Conservation (phyloP, 192 early-diverging fungal species). For the Rhizophagus sp. region DNA sequence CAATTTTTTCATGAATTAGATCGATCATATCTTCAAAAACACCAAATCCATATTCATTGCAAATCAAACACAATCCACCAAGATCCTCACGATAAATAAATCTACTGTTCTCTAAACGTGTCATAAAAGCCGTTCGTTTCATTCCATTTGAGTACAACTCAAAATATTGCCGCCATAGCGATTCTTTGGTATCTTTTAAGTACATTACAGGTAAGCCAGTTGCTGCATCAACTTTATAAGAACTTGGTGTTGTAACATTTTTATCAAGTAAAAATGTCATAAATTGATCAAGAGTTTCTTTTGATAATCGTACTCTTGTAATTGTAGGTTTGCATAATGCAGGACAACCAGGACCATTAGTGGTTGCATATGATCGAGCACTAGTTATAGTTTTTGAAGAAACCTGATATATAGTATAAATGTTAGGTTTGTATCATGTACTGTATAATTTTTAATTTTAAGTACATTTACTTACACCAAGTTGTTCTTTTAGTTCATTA, state of each 20-base stretch:
- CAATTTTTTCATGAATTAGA: too few species aligned
- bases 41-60: too few species aligned
- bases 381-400: slow-evolving; percentile 10
- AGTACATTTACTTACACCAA: too few species aligned
- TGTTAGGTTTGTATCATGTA: too few species aligned
- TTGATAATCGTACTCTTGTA: background rate
- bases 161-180: background rate
- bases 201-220: background rate
- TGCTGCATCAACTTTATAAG: background rate
- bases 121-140: too few species aligned
- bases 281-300: background rate
- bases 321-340: background rate
- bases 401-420: background rate
- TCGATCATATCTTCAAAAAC: too few species aligned
- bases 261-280: background rate
- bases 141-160: too few species aligned
- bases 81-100: too few species aligned
- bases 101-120: too few species aligned
- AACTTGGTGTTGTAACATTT: background rate
- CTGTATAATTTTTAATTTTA: too few species aligned
- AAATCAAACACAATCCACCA: too few species aligned
- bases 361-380: background rate
- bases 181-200: slow-evolving; percentile 12
- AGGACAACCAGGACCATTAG: background rate
- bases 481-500: background rate